Conservation (phyloP, 352 stramenopile genomes). For the Peronosclerospora sorghi region DNA sequence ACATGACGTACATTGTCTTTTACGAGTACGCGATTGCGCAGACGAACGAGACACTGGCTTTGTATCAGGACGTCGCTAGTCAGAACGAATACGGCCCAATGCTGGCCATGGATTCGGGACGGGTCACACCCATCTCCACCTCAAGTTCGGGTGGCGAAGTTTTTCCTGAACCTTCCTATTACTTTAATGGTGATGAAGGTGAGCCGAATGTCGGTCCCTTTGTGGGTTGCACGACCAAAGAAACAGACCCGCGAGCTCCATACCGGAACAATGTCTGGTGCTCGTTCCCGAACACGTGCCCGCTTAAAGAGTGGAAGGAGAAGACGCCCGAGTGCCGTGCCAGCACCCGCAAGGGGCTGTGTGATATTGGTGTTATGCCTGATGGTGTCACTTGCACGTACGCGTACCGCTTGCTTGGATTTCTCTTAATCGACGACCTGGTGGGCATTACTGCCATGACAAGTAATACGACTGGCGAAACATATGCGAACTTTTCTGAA, state of each 20-base stretch:
- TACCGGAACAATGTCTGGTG: constrained; percentile 74
- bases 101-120: constrained; percentile 55
- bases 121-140: constrained; percentile 36
- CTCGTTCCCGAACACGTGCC: constrained; percentile 69
- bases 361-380: constrained; percentile 38
- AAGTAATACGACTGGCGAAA: constrained; percentile 35
- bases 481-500: constrained; percentile 48
- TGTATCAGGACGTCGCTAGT: constrained; percentile 35
- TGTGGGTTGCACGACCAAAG: constrained; percentile 38
- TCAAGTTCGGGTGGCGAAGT: constrained; percentile 19
- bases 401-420: constrained; percentile 55
- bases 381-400: constrained; percentile 50
- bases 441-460: constrained; percentile 60
- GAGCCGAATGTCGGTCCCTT: constrained; percentile 59
- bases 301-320: constrained; percentile 32
- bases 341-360: constrained; percentile 36
- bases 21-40: constrained; percentile 70
- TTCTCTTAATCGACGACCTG: constrained; percentile 58
- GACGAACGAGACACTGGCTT: constrained; percentile 63
- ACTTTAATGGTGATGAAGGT: constrained; percentile 61
- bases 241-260: constrained; percentile 35
- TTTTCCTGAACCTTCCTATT: constrained; percentile 48
- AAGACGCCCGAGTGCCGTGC: constrained; percentile 41
- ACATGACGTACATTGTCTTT: constrained; percentile 73
- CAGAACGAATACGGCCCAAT: constrained; percentile 56